These are phyloP conservation scores for Gracilaria gracilis DNA, from an alignment of 23 red algal genomes.

Conservation along the genomic window DNA sequence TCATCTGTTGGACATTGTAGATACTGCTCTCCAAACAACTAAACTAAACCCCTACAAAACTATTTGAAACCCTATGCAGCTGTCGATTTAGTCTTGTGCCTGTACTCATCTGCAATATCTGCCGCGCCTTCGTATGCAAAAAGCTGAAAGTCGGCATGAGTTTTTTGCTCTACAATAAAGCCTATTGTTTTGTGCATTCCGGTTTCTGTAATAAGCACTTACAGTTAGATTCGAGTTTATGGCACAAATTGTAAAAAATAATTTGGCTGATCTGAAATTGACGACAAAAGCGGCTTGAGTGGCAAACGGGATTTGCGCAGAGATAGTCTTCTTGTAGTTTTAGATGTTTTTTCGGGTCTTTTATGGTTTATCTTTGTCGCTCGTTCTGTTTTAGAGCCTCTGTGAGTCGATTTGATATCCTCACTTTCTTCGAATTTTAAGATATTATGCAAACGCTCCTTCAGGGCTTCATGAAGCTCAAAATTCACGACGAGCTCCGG, in stretches of 20 bases:
- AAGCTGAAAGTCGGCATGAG: background rate
- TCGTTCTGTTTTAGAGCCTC: too few species aligned
- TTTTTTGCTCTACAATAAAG: slow-evolving; percentile 22
- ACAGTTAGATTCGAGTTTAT: background rate
- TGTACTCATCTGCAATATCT: slow-evolving; percentile 24
- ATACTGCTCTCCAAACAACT: too few species aligned
- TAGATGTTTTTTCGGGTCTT: too few species aligned
- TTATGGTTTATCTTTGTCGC: too few species aligned
- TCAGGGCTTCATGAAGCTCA: too few species aligned
- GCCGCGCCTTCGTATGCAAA: slow-evolving; percentile 25
- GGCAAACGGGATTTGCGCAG: background rate
- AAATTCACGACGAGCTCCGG: too few species aligned
- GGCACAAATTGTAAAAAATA: background rate
- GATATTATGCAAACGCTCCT: too few species aligned
- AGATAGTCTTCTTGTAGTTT: slow-evolving; percentile 37
- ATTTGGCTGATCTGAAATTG: background rate
- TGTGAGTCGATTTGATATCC: too few species aligned
- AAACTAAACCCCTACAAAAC: too few species aligned
- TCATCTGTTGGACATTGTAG: background rate
- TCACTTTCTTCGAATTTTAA: too few species aligned
- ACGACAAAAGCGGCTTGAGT: background rate
- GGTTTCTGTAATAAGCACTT: slow-evolving; percentile 18
- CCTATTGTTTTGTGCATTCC: slow-evolving; percentile 9
- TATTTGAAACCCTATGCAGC: too few species aligned
- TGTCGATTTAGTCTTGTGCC: slow-evolving; percentile 12